Evolutionary conservation across 2,329 filamentous ascomycete species (phyloP), one percentile per base, ranked within the genome.

Genomic region (Orbilia ellipsospora): DNA sequence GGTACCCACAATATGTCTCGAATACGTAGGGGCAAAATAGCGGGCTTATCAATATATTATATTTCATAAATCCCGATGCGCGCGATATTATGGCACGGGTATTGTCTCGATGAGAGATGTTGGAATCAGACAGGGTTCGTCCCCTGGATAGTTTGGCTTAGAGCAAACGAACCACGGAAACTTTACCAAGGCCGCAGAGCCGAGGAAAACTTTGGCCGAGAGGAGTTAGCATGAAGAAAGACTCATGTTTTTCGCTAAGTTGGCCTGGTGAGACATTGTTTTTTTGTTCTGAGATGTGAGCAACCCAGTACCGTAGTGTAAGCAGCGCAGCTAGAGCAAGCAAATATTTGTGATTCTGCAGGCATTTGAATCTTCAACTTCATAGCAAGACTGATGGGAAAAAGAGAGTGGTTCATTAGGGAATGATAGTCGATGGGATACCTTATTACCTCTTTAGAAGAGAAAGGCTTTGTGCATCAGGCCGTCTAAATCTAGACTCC

Each of bases 1-100:
- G 28, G 57, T 62, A 23, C 51, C 42, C 44, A 57, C 50, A n/a
- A 56, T 18, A 54, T 69, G 65, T 69, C 65, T 69, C 50, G 59
- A 62, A 50, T 10, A 26, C 48, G 20, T 56, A 61, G 50, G 56
- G 40, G 61, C 65, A 69, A 23, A 45, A 44, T 18, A 16, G 48
- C 23, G 8, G 48, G 20, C 28, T 18, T 57, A 65, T 65, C 62
- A 45, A 36, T 36, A 7, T 36, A 36, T 36, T 36, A 36, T 36
- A 36, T 36, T 36, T 36, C n/a, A 64, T 40, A 54, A 50, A 54
- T 40, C 42, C 13, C 20, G 36, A 57, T 66, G 62, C 31, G 51
- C 44, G 45, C 42, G 28, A 15, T 59, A 23, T 18, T 45, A 45
- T 13, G 42, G 56, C 15, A 7, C 13, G 31, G 54, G 4, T 54